Conservation (phyloP, 805 yeast species). For the Yarrowia phangngaensis region DNA sequence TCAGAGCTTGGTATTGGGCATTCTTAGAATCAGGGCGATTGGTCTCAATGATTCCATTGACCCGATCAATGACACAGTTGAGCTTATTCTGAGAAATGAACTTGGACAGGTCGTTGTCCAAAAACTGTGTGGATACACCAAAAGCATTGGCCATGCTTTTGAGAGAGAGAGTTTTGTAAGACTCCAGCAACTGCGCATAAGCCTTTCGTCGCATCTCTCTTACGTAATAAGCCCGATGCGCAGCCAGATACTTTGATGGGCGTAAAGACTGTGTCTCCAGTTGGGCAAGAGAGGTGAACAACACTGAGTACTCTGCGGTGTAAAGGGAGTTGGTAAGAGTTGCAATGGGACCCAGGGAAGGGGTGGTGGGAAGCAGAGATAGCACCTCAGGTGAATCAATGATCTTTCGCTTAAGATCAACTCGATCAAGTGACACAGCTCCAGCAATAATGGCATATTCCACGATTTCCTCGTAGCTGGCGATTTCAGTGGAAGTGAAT, state of each 20-base stretch:
- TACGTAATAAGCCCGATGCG: slow-evolving; percentile 78
- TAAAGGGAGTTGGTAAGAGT: slow-evolving; percentile 81
- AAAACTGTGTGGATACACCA: slow-evolving; percentile 80
- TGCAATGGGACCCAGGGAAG: slow-evolving; percentile 72
- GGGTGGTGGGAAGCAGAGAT: slow-evolving; percentile 67
- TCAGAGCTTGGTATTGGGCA: slow-evolving; percentile 80
- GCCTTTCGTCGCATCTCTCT: slow-evolving; percentile 95
- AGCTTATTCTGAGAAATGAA: slow-evolving; percentile 90
- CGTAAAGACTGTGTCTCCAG: slow-evolving; percentile 64
- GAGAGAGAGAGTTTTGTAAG: slow-evolving; percentile 84
- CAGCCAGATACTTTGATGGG: slow-evolving; percentile 58
- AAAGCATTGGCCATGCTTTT: slow-evolving; percentile 93
- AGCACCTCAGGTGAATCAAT: slow-evolving; percentile 93
- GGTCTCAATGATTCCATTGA: slow-evolving; percentile 87
- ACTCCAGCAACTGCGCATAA: slow-evolving; percentile 87
- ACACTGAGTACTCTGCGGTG: slow-evolving; percentile 78
- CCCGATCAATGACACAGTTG: slow-evolving; percentile 93
- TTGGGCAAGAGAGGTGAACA: slow-evolving; percentile 70
- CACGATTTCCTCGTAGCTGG: slow-evolving; percentile 86
- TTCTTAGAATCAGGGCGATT: slow-evolving; percentile 96
- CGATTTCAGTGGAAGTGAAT: slow-evolving; percentile 86
- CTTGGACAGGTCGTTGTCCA: slow-evolving; percentile 80
- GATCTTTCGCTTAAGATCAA: slow-evolving; percentile 74
- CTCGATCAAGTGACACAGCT: slow-evolving; percentile 73
- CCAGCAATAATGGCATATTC: slow-evolving; percentile 88